phyloP scores from a whole-genome alignment of 306 rosid species.

The Vigna trinervia region DNA sequence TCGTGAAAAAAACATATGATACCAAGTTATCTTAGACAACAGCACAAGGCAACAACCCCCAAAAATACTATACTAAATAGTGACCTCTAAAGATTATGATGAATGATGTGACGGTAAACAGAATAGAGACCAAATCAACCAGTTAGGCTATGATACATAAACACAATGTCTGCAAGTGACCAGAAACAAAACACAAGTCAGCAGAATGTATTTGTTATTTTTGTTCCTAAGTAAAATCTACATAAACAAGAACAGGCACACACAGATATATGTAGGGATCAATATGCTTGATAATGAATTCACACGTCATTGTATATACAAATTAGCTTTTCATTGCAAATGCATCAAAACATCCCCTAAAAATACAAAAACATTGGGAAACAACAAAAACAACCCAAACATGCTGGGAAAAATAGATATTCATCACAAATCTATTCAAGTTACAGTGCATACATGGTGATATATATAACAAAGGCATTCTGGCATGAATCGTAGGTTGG shows the following conservation, averaged over 20 bases:
- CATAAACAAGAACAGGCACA: background rate
- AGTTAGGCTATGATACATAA: background rate
- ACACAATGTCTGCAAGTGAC: background rate
- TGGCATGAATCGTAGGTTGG: conserved; percentile 99
- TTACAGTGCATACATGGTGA: conserved; percentile 76
- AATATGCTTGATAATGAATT: background rate
- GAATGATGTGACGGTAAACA: background rate
- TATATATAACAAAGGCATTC: conserved; percentile 99
- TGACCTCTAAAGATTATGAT: background rate
- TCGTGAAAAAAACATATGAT: background rate
- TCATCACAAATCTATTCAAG: conserved; percentile 12
- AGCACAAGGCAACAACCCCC: background rate
- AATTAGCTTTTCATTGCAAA: conserved; percentile 19
- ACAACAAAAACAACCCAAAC: background rate
- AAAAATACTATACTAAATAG: background rate
- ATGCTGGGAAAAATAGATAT: conserved; percentile 6
- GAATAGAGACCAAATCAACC: conserved; percentile 3
- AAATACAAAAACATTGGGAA: background rate
- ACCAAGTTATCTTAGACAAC: background rate
- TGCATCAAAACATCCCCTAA: conserved; percentile 19
- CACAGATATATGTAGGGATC: background rate
- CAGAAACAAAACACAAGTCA: background rate
- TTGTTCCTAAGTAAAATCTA: background rate
- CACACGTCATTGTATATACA: conserved; percentile 3
- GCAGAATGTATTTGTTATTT: conserved; percentile 6